Evolutionary conservation across 257 asterid genomes (phyloP), one percentile per base, ranked within the genome.

Genomic region (Asclepias syriaca): DNA sequence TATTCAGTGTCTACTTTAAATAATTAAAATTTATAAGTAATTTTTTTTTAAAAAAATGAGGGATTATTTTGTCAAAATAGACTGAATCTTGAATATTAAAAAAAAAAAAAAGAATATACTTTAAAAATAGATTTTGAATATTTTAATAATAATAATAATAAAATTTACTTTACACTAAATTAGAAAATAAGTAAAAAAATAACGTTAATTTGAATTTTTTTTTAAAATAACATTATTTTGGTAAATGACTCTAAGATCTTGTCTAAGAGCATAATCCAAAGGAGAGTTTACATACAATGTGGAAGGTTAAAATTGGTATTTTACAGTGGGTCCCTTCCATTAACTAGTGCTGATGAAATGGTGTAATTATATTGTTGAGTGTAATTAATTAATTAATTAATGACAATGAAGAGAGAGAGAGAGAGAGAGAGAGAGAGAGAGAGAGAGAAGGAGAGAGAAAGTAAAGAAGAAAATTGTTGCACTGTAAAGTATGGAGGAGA

Each of bases 301-400:
- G 34, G 60, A 39, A 75, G 34, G 65, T 29, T 27, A 50, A 72
- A 68, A 59, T 22, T 73, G 69, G 66, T 77, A 70, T 72, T 39
- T 71, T 34, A 69, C 43, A 4, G 7, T 4, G 46, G 79, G 68
- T 58, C 71, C 74, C 69, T 65, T 59, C 65, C 34, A 65, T 71
- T 49, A 56, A 66, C 21, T 50, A 65, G 58, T 74, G 46, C 68
- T 19, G 67, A 59, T 59, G 32, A 66, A 58, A 27, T 74, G 72
- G 39, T 72, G 67, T 45, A 51, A 66, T 56, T 60, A 63, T 55
- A 64, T 27, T 70, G 67, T 40, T 70, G 68, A 22, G 50, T 63
- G 34, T 11, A 64, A 34, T 43, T 12, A 37, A 61, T 18, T 18
- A 64, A 49, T 43, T 12, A 37, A 69, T 18, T 18, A 63, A 63